Evolutionary conservation across 176 grass and related monocot species (phyloP), one percentile per base, ranked within the genome.

Genomic region (Carex myosuroides): DNA sequence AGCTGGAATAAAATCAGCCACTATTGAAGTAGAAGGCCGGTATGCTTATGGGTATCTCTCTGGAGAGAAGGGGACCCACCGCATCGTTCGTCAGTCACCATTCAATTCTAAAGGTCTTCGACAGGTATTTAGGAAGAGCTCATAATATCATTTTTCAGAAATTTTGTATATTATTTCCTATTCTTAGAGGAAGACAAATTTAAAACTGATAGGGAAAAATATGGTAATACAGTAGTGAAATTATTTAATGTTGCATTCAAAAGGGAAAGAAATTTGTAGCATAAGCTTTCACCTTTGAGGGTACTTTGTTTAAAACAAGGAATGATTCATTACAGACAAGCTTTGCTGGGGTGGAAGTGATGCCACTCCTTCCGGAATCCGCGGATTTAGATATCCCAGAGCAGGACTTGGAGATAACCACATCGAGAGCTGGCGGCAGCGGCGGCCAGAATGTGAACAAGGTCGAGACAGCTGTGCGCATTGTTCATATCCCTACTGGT

Each of bases 401-500:
- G 88, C 90, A 98, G 83, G 95, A 98, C 78, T 75, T 98, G 68
- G 95, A 98, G 60, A 95, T 98, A 87, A 93, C 91, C 81, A 94
- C 87, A 55, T 88, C 91, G 42, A 94, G 95, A 89, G 95, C 88
- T 70, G 95, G 95, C 26, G 95, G 95, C n/a, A 98, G 92, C 79
- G 95, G 95, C 44, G 95, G 95, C 16, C 95, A 98, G 83, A 98
- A 98, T 70, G 95, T 98, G 12, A 98, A 98, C 92, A 98, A 98
- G 83, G 95, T 98, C 24, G 95, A 98, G 85, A 93, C 95, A 0
- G 95, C 92, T 60, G 95, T 98, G 78, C 92, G 95, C 16, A 98
- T 98, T 81, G 92, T 95, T 74, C 95, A 98, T 86, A 93, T 93
- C 82, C 93, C 93, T 12, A 98, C 96, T 63, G 96, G 96, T 48